Conservation (phyloP, 176 grass and related monocot genomes). For the Pontederia paniculata region DNA sequence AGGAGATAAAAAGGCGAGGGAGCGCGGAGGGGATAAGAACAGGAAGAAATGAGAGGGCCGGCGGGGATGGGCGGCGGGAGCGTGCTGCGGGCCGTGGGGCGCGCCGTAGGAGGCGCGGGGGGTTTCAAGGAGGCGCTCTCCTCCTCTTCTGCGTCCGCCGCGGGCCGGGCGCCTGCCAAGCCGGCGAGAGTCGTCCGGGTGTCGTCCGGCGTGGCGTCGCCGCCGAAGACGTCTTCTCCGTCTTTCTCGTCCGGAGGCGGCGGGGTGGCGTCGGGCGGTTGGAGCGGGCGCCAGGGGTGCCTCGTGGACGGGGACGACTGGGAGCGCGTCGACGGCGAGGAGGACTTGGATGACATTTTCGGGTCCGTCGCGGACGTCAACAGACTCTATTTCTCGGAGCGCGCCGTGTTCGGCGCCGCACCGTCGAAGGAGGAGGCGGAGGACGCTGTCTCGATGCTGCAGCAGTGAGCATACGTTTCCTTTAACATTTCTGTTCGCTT, state of each 20-base stretch:
- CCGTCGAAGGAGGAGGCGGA: slow-evolving; percentile 59
- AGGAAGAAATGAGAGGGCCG: slow-evolving; percentile 23
- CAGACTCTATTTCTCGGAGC: background rate
- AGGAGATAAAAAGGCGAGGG: no score
- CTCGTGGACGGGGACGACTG: slow-evolving; percentile 25
- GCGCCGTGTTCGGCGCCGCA: slow-evolving; percentile 25
- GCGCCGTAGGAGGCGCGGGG: slow-evolving; percentile 13
- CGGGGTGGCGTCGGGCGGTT: slow-evolving; percentile 1
- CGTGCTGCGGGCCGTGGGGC: slow-evolving; percentile 27
- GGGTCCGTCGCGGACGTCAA: background rate
- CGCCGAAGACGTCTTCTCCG: background rate
- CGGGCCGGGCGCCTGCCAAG: slow-evolving; percentile 12
- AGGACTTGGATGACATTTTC: background rate
- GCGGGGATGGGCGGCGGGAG: slow-evolving; percentile 22
- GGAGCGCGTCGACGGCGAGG: slow-evolving; percentile 20
- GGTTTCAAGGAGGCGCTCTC: slow-evolving; percentile 8
- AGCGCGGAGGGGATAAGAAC: no score
- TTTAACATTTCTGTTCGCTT: background rate
- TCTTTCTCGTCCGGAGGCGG: slow-evolving; percentile 22
- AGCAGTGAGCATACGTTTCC: slow-evolving; percentile 31
- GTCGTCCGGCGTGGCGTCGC: background rate
- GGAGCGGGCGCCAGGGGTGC: slow-evolving; percentile 15
- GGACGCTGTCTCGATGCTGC: slow-evolving; percentile 53
- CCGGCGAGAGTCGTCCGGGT: background rate
- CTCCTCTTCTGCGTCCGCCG: slow-evolving; percentile 20